Percentiles rank a stretch among this genome's conserved stretches.
Conservation (phyloP, 2,329 filamentous ascomycete species). For the Septoria petroselini region DNA sequence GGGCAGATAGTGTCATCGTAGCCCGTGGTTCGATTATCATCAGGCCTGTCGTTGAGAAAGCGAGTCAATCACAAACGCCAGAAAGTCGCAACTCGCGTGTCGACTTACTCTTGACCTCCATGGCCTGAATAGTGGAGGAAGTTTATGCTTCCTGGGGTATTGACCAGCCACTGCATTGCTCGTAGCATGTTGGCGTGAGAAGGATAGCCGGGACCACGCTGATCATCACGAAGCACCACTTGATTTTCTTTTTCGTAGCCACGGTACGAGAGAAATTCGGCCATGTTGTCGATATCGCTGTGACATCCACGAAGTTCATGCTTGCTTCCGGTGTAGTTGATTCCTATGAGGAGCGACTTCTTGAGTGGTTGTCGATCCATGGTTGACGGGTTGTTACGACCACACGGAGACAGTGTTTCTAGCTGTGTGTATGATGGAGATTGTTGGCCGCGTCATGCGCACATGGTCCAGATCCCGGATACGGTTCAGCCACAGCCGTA, state of each 20-base stretch:
- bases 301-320: constrained; percentile 50
- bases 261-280: constrained; percentile 45
- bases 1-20: constrained; percentile 34
- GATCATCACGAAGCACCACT: constrained; percentile 47
- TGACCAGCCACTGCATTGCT: constrained; percentile 59
- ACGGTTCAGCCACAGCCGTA: too few species aligned
- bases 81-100: too few species aligned
- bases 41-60: neutral
- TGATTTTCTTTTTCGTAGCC: constrained; percentile 40
- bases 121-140: constrained; percentile 61
- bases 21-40: constrained; percentile 28
- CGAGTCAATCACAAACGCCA: too few species aligned
- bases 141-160: constrained; percentile 50
- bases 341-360: constrained; percentile 54
- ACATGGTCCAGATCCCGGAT: too few species aligned
- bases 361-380: constrained; percentile 22
- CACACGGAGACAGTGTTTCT: too few species aligned
- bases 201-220: constrained; percentile 8
- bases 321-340: constrained; percentile 41
- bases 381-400: too few species aligned
- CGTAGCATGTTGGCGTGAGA: constrained; percentile 40
- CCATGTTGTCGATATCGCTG: constrained; percentile 47
- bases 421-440: too few species aligned
- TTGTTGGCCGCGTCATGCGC: too few species aligned
- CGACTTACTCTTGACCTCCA: constrained; percentile 46